phyloP scores from a whole-genome alignment of 768 basidiomycete species.

The Jaapia argillacea region DNA sequence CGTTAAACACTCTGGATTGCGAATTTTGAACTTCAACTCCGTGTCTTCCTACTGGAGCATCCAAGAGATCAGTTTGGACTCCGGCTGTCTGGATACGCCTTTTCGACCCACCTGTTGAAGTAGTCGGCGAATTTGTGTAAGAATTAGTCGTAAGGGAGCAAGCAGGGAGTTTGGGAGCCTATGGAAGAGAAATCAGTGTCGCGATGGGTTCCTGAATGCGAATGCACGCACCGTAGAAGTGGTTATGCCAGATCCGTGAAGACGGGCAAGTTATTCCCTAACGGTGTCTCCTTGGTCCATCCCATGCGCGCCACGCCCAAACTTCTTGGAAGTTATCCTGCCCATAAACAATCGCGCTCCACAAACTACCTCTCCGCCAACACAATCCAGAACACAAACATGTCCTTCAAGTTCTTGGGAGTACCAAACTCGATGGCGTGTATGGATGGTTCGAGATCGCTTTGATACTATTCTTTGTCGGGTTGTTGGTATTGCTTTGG shows the following conservation, averaged over 20 bases:
- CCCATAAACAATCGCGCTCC: conserved; percentile 97
- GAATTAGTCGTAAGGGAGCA: conserved; percentile 98
- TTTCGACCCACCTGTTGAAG: conserved; percentile 67
- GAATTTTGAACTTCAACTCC: conserved; percentile 98
- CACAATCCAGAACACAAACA: conserved; percentile 99
- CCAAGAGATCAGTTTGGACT: background rate
- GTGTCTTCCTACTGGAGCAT: conserved; percentile 93
- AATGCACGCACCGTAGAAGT: conserved; percentile 85
- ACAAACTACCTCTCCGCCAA: conserved; percentile 96
- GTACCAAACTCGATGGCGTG: conserved; percentile 93
- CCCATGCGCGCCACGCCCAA: conserved; percentile 87
- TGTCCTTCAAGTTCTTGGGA: conserved; percentile 74
- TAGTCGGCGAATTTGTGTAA: conserved; percentile 99
- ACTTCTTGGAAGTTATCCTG: conserved; percentile 87
- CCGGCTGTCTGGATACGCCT: background rate
- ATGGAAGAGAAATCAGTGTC: too few species aligned
- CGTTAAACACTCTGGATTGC: conserved; percentile 89
- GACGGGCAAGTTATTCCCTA: conserved; percentile 89
- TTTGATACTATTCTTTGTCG: too few species aligned
- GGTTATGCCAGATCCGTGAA: conserved; percentile 98
- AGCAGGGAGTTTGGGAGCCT: conserved; percentile 90
- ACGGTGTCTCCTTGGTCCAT: conserved; percentile 86
- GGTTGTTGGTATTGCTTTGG: too few species aligned
- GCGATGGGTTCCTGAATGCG: too few species aligned
- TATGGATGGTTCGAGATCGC: too few species aligned